A percentile compares a stretch with the other conserved stretches of the same genome.
Conservation (phyloP, 2,329 filamentous ascomycete genomes). For the Fusarium bactridioides region DNA sequence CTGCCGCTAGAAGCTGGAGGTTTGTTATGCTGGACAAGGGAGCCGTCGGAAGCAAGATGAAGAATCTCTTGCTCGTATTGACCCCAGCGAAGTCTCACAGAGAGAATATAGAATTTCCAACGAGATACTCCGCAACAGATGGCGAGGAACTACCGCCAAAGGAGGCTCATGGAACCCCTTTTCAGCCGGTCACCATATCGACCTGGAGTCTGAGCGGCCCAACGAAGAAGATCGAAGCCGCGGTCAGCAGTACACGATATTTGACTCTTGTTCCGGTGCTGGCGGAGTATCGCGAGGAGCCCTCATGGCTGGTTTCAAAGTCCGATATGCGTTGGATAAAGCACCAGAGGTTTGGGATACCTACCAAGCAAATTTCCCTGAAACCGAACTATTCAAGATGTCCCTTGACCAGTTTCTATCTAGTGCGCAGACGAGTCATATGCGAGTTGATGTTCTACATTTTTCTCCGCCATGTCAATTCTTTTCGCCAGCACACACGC, state of each 20-base stretch:
- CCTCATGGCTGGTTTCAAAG: constrained; percentile 60
- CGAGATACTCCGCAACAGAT: constrained; percentile 45
- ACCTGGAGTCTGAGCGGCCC: constrained; percentile 33
- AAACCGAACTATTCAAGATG: constrained; percentile 56
- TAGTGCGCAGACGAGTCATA: constrained; percentile 32
- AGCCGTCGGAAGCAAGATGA: constrained; percentile 43
- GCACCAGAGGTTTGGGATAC: constrained; percentile 63
- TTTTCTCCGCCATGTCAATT: constrained; percentile 81
- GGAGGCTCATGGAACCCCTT: constrained; percentile 46
- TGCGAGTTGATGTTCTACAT: constrained; percentile 73
- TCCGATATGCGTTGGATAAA: constrained; percentile 72
- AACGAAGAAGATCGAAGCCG: background rate
- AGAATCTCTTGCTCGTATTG: constrained; percentile 48
- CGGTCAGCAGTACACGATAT: constrained; percentile 68
- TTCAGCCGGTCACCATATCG: constrained; percentile 10
- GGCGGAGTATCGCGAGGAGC: constrained; percentile 76
- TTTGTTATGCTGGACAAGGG: constrained; percentile 37
- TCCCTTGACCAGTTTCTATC: constrained; percentile 60
- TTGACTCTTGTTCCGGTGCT: constrained; percentile 76
- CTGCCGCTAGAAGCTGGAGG: constrained; percentile 59
- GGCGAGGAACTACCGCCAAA: constrained; percentile 41
- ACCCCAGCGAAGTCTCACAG: constrained; percentile 43
- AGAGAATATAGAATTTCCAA: constrained; percentile 43
- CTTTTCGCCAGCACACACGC: constrained; percentile 77
- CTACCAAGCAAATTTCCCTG: constrained; percentile 66